Evolutionary conservation across 1,139 yeast genomes (phyloP).

Genomic region (Blastobotrys indianensis): DNA sequence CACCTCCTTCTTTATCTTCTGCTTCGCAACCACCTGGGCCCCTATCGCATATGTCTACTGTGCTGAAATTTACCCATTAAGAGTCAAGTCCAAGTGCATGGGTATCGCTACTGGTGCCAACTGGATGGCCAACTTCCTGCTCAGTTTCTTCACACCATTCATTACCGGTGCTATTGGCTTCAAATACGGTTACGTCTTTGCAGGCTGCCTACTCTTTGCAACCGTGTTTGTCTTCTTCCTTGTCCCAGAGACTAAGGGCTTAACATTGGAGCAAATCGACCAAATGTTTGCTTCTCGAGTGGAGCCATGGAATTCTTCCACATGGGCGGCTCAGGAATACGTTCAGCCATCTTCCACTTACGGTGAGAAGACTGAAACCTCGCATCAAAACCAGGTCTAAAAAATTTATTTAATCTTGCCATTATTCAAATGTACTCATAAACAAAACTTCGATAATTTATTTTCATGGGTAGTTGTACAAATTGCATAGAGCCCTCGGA

Average conservation of each 20-base stretch:
- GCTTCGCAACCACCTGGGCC: conserved; percentile 85
- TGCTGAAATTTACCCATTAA: conserved; percentile 73
- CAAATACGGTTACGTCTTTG: conserved; percentile 69
- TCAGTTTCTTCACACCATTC: conserved; percentile 45
- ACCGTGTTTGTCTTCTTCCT: conserved; percentile 58
- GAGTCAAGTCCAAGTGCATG: conserved; percentile 76
- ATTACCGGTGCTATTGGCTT: conserved; percentile 46
- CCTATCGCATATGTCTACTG: conserved; percentile 75
- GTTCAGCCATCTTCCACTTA: conserved; percentile 11
- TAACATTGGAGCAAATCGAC: conserved; percentile 68
- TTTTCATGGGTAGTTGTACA: too few relatives aligned
- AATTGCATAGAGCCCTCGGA: too few relatives aligned
- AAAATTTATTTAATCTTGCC: background rate
- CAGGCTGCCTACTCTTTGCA: conserved; percentile 63
- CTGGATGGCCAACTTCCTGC: conserved; percentile 71
- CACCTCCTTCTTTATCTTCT: conserved; percentile 72
- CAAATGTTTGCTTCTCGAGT: conserved; percentile 35
- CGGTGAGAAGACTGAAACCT: conserved; percentile 10
- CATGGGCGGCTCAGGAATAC: conserved; percentile 9
- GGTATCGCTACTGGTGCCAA: conserved; percentile 65
- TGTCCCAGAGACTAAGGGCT: conserved; percentile 70
- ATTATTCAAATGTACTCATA: background rate
- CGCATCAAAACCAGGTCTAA: conserved; percentile 1
- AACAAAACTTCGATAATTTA: too few relatives aligned
- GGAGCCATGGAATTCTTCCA: conserved; percentile 29